These are phyloP conservation scores for Sarocladium oryzae DNA, from an alignment of 2,329 filamentous ascomycete genomes.

Conservation along the genomic window DNA sequence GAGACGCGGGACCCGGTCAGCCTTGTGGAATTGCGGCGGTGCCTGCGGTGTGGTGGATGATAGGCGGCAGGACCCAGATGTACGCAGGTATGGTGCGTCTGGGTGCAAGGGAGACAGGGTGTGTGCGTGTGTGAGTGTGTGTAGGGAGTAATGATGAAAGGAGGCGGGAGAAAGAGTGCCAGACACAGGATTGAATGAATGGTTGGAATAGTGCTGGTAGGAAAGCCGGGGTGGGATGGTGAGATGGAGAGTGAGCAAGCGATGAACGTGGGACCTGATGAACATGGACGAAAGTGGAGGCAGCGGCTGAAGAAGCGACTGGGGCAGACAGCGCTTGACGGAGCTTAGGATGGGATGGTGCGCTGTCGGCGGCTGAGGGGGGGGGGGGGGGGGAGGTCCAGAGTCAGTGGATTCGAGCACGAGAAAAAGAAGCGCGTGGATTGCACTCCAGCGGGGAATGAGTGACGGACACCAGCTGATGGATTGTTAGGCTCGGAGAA, in stretches of 20 bases:
- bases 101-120: background rate
- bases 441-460: no score
- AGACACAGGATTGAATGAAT: background rate
- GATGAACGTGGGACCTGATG: no score
- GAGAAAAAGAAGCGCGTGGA: background rate
- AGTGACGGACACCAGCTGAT: no score
- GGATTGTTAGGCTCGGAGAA: no score
- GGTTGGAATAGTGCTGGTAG: background rate
- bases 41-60: slow-evolving; percentile 5
- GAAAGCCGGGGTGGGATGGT: background rate
- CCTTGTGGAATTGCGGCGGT: slow-evolving; percentile 9
- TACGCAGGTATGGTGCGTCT: no score
- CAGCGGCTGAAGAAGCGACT: slow-evolving; percentile 4
- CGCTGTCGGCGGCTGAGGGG: background rate
- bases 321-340: slow-evolving; percentile 1
- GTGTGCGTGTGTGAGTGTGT: no score
- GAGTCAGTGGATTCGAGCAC: no score
- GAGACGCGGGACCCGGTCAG: background rate
- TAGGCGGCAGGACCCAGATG: background rate
- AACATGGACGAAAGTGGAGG: background rate
- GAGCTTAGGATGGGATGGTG: background rate
- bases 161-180: background rate
- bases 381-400: background rate
- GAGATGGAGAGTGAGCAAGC: background rate
- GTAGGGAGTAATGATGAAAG: background rate